These are phyloP conservation scores for Hymenotorrendiella dingleyae DNA, from an alignment of 2,329 filamentous ascomycete genomes.

Conservation along the genomic window DNA sequence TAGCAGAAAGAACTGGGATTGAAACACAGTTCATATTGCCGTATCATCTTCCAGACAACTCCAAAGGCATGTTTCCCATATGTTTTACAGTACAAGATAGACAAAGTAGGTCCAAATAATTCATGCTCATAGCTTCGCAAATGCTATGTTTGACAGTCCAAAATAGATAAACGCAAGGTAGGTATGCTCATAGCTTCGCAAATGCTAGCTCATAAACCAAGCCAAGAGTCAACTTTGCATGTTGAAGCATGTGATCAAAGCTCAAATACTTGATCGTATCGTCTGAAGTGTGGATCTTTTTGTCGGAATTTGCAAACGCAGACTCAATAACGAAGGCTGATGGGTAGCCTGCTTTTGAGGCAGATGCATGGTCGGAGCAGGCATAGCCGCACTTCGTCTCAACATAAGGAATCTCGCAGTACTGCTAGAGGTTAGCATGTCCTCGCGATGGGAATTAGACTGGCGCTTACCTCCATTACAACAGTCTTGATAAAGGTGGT, in stretches of 20 bases:
- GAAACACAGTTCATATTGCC: background rate
- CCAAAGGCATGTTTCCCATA: too few relatives aligned
- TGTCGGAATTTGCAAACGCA: constrained; percentile 59
- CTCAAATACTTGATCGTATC: constrained; percentile 67
- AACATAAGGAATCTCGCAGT: constrained; percentile 83
- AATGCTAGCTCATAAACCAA: constrained; percentile 81
- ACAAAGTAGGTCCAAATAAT: too few relatives aligned
- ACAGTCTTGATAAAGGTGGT: constrained; percentile 89
- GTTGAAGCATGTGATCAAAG: constrained; percentile 89
- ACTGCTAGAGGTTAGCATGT: constrained; percentile 38
- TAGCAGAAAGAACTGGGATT: background rate
- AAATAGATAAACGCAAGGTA: background rate
- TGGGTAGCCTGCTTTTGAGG: constrained; percentile 68
- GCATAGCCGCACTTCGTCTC: constrained; percentile 88
- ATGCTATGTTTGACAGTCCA: too few relatives aligned
- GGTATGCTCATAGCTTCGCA: constrained; percentile 43
- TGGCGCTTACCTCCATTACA: constrained; percentile 54
- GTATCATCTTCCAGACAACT: too few relatives aligned
- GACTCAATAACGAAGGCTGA: constrained; percentile 73
- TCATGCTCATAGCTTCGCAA: too few relatives aligned
- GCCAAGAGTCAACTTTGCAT: constrained; percentile 77
- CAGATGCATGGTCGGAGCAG: constrained; percentile 69
- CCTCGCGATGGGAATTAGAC: background rate
- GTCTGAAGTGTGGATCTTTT: constrained; percentile 64
- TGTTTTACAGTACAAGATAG: too few relatives aligned